Base-by-base conservation (phyloP, 345 rosid genomes). In the Camelina sativa region DNA sequence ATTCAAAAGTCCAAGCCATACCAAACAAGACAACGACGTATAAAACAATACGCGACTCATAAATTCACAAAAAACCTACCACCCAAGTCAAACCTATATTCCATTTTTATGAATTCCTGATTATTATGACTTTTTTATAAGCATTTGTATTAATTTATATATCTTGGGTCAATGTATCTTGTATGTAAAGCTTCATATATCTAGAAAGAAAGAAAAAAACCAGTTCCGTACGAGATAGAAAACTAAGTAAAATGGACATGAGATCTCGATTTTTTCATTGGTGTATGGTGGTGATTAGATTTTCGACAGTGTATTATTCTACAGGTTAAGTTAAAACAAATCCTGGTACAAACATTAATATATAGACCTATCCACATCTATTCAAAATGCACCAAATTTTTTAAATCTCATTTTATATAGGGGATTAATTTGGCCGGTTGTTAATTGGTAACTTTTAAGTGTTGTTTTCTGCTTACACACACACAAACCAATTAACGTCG, bases 21-120 rank as follows among this genome's bases (percentile, higher is more conserved):
- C 74, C 79, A 75, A 75, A 75, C 69, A 75, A 40, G 63, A 76
- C 30, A 68, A 5, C 50, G 69, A 76, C 79, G 1, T 61, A 40
- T 35, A n/a, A 68, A 75, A 53, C 56, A 53, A 75, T 68, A 61
- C 62, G 63, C 15, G 55, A 20, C 50, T 41, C 73, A 68, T 38
- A 52, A 43, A 59, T 41, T 28, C 56, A 61, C 48, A 43, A 47
- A 57, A 28, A 28, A 28, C 32, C 41, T 38, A 75, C 55, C 79
- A 51, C 56, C 74, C 47, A 50, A 68, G 79, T 76, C 79, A 76
- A 61, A 62, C 64, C 50, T 75, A 40, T 68, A 40, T 52, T 67
- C 8, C n/a, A 6, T 19, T 47, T 43, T 30, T 13, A 48, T 62
- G 38, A 23, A 41, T 69, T 61, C 69, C 1, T 51, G 50, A 20